phyloP scores from a whole-genome alignment of 148 eudicot genomes.

The Limonium bicolor region DNA sequence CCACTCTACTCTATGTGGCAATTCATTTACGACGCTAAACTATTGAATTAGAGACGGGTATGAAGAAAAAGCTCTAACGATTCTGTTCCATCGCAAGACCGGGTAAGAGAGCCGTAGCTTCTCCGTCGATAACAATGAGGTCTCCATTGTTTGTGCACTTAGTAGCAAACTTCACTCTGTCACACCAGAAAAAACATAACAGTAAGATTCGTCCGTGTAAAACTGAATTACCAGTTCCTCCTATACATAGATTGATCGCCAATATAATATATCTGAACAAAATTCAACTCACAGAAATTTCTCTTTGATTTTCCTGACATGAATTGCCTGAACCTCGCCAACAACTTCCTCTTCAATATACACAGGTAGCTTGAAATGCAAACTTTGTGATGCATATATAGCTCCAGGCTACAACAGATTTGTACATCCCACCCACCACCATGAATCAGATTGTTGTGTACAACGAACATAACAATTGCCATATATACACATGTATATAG shows the following conservation, averaged over 20 bases:
- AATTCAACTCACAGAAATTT: slow-evolving; percentile 42
- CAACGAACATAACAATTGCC: background rate
- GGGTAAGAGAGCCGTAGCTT: slow-evolving; percentile 57
- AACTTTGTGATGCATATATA: slow-evolving; percentile 54
- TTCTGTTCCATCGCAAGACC: slow-evolving; percentile 9
- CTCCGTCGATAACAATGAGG: slow-evolving; percentile 48
- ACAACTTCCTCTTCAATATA: slow-evolving; percentile 50
- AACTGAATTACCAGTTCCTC: background rate
- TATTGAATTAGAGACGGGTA: too few relatives aligned
- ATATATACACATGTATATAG: background rate
- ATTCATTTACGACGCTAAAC: too few relatives aligned
- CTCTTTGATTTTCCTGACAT: slow-evolving; percentile 20
- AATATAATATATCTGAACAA: too few relatives aligned
- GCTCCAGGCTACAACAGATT: slow-evolving; percentile 98
- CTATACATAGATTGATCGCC: too few relatives aligned
- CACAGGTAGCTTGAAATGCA: slow-evolving; percentile 60
- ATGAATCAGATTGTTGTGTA: background rate
- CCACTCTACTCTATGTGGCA: too few relatives aligned
- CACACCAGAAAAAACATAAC: background rate
- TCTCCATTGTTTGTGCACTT: slow-evolving; percentile 40
- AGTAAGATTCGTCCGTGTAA: background rate
- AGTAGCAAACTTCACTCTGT: slow-evolving; percentile 55
- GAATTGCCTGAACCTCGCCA: slow-evolving; percentile 38
- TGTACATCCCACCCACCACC: too few relatives aligned
- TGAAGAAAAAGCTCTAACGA: too few relatives aligned